A percentile compares a stretch with the other conserved stretches of the same genome.
These are phyloP conservation scores for Pestalotiopsis fici DNA, from an alignment of 2,329 filamentous ascomycete species.

Conservation along the genomic window DNA sequence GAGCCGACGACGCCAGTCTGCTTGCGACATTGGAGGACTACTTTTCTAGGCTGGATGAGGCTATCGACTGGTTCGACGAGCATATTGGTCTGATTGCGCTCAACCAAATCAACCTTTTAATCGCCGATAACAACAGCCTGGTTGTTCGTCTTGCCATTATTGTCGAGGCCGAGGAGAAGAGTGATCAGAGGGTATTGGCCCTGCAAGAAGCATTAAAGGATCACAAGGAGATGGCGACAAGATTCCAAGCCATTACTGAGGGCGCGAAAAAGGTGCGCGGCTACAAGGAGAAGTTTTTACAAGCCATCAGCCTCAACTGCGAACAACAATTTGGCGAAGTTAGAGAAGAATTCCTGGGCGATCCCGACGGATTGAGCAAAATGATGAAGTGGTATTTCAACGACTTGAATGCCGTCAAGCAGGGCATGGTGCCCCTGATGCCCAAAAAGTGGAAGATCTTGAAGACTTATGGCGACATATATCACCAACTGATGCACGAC, in stretches of 20 bases:
- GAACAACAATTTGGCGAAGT: conserved; percentile 73
- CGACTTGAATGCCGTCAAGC: conserved; percentile 90
- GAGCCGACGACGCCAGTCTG: conserved; percentile 70
- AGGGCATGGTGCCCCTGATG: conserved; percentile 89
- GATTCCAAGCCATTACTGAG: conserved; percentile 94
- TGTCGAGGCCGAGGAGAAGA: conserved; percentile 95
- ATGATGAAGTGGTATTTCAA: conserved; percentile 96
- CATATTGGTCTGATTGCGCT: conserved; percentile 87
- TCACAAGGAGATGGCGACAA: conserved; percentile 88
- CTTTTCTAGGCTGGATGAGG: conserved; percentile 82
- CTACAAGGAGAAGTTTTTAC: conserved; percentile 94
- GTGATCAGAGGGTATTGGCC: conserved; percentile 86
- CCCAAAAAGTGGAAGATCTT: conserved; percentile 97
- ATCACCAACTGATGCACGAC: conserved; percentile 94
- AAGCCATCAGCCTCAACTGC: conserved; percentile 74
- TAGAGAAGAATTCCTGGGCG: conserved; percentile 76
- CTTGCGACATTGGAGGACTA: conserved; percentile 86
- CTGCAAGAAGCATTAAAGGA: conserved; percentile 94
- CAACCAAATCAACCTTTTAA: conserved; percentile 85
- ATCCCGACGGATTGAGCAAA: conserved; percentile 83
- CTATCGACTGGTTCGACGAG: conserved; percentile 94
- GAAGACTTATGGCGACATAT: conserved; percentile 85
- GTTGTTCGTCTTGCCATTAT: conserved; percentile 90
- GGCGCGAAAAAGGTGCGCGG: conserved; percentile 89
- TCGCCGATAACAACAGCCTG: conserved; percentile 82